A percentile compares a stretch with the other conserved stretches of the same genome.
These are phyloP conservation scores for Nicotiana otophora DNA, from an alignment of 257 asterid genomes.

Conservation along the genomic window DNA sequence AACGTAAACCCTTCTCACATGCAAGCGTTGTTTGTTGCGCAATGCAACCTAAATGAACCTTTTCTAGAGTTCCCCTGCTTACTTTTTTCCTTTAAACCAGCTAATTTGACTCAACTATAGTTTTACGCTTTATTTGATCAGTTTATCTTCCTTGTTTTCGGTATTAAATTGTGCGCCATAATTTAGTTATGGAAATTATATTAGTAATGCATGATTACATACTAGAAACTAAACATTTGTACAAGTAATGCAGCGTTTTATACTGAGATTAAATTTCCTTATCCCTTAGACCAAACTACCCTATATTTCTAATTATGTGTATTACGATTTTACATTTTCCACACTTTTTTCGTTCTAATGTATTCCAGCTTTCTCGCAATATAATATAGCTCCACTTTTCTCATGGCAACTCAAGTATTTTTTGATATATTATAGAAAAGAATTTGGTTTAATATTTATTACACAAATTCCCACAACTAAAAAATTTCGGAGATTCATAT, in stretches of 20 bases:
- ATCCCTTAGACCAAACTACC: neutral
- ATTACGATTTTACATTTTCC: no score
- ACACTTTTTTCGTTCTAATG: no score
- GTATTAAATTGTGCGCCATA: neutral
- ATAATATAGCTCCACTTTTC: no score
- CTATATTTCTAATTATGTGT: neutral
- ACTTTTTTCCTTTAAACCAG: neutral
- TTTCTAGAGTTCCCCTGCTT: no score
- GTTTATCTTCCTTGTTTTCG: neutral
- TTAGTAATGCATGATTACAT: neutral
- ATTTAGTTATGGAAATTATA: no score
- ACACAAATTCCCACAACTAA: neutral
- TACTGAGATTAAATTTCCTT: no score
- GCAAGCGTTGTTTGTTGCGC: neutral
- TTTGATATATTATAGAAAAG: no score
- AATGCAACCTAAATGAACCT: neutral
- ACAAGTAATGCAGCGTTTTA: no score
- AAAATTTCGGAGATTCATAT: neutral
- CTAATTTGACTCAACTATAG: neutral
- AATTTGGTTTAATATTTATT: no score
- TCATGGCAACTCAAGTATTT: neutral
- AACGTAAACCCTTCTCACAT: neutral
- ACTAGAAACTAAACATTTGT: neutral
- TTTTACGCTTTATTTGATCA: neutral
- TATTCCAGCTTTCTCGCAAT: no score